phyloP scores from a whole-genome alignment of 2,329 filamentous ascomycete genomes.

The Fusarium nanum region DNA sequence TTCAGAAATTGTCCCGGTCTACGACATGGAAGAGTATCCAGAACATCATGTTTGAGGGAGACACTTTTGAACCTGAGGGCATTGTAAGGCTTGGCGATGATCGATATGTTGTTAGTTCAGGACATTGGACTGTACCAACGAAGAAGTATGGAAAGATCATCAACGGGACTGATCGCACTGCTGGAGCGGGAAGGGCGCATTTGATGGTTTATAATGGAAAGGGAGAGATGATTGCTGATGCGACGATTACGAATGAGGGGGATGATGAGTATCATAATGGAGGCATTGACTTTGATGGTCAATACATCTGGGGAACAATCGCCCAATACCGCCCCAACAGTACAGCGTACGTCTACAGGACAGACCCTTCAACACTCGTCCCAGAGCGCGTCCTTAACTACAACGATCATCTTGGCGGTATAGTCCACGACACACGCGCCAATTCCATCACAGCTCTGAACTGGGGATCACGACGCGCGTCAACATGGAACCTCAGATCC shows the following conservation, averaged over 20 bases:
- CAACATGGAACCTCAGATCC: conserved; percentile 49
- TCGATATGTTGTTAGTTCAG: conserved; percentile 59
- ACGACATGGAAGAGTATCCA: conserved; percentile 58
- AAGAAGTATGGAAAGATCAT: conserved; percentile 57
- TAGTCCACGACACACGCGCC: conserved; percentile 55
- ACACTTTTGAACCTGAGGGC: conserved; percentile 62
- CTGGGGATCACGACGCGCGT: conserved; percentile 59
- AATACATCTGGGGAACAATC: conserved; percentile 59
- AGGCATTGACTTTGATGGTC: conserved; percentile 62
- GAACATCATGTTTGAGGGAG: conserved; percentile 57
- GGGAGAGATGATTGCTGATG: conserved; percentile 58
- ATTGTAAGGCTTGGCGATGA: conserved; percentile 57
- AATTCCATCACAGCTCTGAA: conserved; percentile 56
- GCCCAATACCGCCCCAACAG: conserved; percentile 61
- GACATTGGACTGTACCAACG: conserved; percentile 57
- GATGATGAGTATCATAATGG: conserved; percentile 59
- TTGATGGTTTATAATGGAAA: conserved; percentile 58
- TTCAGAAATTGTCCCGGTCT: conserved; percentile 52
- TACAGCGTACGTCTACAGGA: conserved; percentile 56
- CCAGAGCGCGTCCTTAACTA: conserved; percentile 52
- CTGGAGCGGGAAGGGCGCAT: conserved; percentile 59
- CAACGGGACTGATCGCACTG: conserved; percentile 62
- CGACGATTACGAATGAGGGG: conserved; percentile 54
- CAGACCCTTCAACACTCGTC: conserved; percentile 53
- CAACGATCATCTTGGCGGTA: conserved; percentile 59